Percentiles rank a stretch among this genome's conserved stretches.
These are phyloP conservation scores for Aspergillus novofumigatus DNA, from an alignment of 2,329 filamentous ascomycete species.

Conservation along the genomic window DNA sequence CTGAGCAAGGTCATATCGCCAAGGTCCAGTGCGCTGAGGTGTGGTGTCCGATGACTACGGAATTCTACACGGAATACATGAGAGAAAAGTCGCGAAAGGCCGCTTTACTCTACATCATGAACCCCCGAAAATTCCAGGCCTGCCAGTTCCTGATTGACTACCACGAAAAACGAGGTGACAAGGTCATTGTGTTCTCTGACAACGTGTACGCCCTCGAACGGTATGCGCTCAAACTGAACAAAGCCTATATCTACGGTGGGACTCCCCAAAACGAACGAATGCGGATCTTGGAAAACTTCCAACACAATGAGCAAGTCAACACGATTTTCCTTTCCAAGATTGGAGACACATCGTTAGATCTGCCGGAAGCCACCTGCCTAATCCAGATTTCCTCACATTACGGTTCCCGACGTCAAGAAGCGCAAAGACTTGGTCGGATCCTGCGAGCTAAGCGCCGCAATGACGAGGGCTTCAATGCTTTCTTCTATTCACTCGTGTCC, in stretches of 20 bases:
- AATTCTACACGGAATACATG: slow-evolving; percentile 95
- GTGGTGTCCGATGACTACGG: slow-evolving; percentile 98
- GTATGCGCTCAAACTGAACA: slow-evolving; percentile 78
- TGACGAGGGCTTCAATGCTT: slow-evolving; percentile 97
- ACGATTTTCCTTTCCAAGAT: slow-evolving; percentile 97
- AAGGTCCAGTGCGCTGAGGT: slow-evolving; percentile 97
- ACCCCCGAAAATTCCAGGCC: slow-evolving; percentile 92
- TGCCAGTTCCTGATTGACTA: slow-evolving; percentile 98
- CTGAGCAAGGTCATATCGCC: slow-evolving; percentile 93
- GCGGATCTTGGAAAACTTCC: slow-evolving; percentile 87
- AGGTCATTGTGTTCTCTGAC: slow-evolving; percentile 97
- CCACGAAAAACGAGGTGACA: slow-evolving; percentile 90
- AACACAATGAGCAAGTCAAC: slow-evolving; percentile 83
- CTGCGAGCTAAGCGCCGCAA: slow-evolving; percentile 91
- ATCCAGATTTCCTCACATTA: slow-evolving; percentile 98
- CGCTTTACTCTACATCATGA: slow-evolving; percentile 86
- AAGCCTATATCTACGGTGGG: slow-evolving; percentile 86
- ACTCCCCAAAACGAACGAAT: slow-evolving; percentile 83
- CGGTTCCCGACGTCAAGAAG: slow-evolving; percentile 92
- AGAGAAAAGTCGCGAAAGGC: slow-evolving; percentile 63
- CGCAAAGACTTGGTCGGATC: slow-evolving; percentile 87
- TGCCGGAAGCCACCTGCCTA: slow-evolving; percentile 92
- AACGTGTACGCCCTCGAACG: slow-evolving; percentile 88
- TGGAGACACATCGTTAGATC: slow-evolving; percentile 93
- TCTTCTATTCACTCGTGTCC: slow-evolving; percentile 95